Percentiles rank a stretch among this genome's conserved stretches.
phyloP scores from a whole-genome alignment of 352 stramenopile species.

The Elongisporangium prolatum region DNA sequence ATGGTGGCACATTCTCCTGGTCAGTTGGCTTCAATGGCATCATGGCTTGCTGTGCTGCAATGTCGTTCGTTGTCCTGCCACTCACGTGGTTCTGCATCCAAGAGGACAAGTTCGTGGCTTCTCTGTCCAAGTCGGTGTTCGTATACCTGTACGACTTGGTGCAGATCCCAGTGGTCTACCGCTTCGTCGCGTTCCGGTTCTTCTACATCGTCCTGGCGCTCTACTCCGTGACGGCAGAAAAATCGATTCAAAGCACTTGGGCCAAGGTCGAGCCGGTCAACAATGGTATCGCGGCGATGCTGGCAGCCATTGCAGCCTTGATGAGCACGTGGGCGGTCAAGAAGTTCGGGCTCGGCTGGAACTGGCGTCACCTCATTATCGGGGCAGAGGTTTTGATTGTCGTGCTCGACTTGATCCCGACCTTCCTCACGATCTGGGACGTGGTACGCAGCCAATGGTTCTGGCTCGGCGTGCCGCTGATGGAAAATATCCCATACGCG shows the following conservation, averaged over 20 bases:
- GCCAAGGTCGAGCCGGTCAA: conserved; percentile 59
- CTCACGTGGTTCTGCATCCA: conserved; percentile 47
- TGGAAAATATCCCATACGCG: conserved; percentile 41
- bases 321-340: conserved; percentile 27
- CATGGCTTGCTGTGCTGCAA: conserved; percentile 37
- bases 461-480: conserved; percentile 56
- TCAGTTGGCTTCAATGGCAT: conserved; percentile 48
- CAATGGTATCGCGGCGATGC: conserved; percentile 44
- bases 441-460: conserved; percentile 64
- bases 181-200: conserved; percentile 49
- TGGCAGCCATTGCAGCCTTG: conserved; percentile 34
- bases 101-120: conserved; percentile 21
- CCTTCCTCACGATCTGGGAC: conserved; percentile 64
- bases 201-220: conserved; percentile 40
- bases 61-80: conserved; percentile 31
- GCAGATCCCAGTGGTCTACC: conserved; percentile 39
- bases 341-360: conserved; percentile 40
- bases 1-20: conserved; percentile 49
- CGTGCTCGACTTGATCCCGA: conserved; percentile 35
- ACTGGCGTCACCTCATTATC: conserved; percentile 42
- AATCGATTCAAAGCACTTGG: conserved; percentile 50
- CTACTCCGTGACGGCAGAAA: conserved; percentile 45
- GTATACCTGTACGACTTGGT: conserved; percentile 37
- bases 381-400: conserved; percentile 39
- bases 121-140: conserved; percentile 30